A percentile compares a stretch with the other conserved stretches of the same genome.
phyloP scores from a whole-genome alignment of 2,329 filamentous ascomycete species.

The Talaromyces sp. region DNA sequence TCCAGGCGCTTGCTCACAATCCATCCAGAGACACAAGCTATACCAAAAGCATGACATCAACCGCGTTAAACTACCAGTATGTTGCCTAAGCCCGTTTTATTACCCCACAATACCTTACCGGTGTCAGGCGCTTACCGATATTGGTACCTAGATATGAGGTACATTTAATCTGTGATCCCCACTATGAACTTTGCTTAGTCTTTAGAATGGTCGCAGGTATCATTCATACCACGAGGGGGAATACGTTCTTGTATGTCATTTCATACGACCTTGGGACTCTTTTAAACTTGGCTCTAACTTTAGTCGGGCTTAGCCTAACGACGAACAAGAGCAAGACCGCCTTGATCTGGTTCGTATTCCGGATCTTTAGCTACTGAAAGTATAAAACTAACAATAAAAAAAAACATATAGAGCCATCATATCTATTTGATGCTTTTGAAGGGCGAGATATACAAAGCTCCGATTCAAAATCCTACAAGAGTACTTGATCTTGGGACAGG shows the following conservation, averaged over 20 bases:
- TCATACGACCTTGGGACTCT: not conserved
- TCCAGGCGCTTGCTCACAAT: not conserved
- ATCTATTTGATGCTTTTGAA: conserved; percentile 22
- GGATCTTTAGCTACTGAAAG: conserved; percentile 15
- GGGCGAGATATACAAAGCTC: conserved; percentile 27
- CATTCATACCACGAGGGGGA: conserved; percentile 36
- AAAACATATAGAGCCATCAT: conserved; percentile 32
- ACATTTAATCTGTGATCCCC: conserved; percentile 1
- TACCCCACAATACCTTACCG: not conserved
- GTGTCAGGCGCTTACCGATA: conserved; percentile 1
- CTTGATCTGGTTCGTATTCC: conserved; percentile 28
- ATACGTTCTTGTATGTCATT: conserved; percentile 29
- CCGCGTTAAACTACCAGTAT: conserved; percentile 35
- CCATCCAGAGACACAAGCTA: conserved; percentile 32
- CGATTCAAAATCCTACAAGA: conserved; percentile 26
- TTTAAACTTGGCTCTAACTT: conserved; percentile 15
- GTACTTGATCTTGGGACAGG: conserved; percentile 48
- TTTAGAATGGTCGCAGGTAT: conserved; percentile 36
- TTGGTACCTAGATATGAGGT: conserved; percentile 37
- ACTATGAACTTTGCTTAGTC: conserved; percentile 1
- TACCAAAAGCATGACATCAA: conserved; percentile 36
- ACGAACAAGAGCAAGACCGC: conserved; percentile 36
- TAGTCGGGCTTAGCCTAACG: conserved; percentile 35
- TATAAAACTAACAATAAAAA: not conserved
- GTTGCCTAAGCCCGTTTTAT: conserved; percentile 8